Conservation (phyloP, 2,329 filamentous ascomycete genomes). For the Arachnomyces sp. region DNA sequence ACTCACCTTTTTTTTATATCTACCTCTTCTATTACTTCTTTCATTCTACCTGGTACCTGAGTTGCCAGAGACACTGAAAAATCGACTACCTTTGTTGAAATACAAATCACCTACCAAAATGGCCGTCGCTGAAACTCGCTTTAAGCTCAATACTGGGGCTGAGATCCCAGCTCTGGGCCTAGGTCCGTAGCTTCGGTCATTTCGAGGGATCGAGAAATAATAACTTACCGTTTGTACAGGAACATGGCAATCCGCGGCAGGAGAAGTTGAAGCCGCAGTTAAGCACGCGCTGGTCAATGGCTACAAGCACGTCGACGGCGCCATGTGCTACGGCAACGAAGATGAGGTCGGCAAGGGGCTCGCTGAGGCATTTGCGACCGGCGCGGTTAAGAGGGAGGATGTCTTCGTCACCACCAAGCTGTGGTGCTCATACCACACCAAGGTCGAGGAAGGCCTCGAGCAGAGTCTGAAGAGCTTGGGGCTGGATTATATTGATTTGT, state of each 20-base stretch:
- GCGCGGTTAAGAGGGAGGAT: slow-evolving; percentile 65
- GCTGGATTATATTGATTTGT: slow-evolving; percentile 74
- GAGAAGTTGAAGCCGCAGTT: slow-evolving; percentile 53
- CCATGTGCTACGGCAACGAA: slow-evolving; percentile 51
- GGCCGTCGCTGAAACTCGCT: slow-evolving; percentile 44
- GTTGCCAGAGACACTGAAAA: no score
- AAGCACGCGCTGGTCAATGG: slow-evolving; percentile 24
- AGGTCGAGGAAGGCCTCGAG: slow-evolving; percentile 61
- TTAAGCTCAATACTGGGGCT: slow-evolving; percentile 58
- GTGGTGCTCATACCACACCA: slow-evolving; percentile 71
- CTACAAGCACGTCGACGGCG: slow-evolving; percentile 26
- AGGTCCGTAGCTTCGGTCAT: slow-evolving; percentile 36
- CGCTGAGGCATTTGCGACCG: slow-evolving; percentile 61
- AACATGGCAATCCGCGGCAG: slow-evolving; percentile 58
- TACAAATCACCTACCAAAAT: slow-evolving; percentile 30
- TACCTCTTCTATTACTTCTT: no score
- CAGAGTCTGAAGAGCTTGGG: slow-evolving; percentile 66
- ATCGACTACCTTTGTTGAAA: no score
- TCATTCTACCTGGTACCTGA: no score
- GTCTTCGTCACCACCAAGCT: slow-evolving; percentile 81
- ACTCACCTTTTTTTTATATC: no score
- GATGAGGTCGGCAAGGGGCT: slow-evolving; percentile 73
- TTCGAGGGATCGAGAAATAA: slow-evolving; percentile 7
- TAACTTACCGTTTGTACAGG: slow-evolving; percentile 32
- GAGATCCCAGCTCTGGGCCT: slow-evolving; percentile 59